These are phyloP conservation scores for Pythium utonaiense DNA, from an alignment of 352 stramenopile genomes.

Conservation along the genomic window DNA sequence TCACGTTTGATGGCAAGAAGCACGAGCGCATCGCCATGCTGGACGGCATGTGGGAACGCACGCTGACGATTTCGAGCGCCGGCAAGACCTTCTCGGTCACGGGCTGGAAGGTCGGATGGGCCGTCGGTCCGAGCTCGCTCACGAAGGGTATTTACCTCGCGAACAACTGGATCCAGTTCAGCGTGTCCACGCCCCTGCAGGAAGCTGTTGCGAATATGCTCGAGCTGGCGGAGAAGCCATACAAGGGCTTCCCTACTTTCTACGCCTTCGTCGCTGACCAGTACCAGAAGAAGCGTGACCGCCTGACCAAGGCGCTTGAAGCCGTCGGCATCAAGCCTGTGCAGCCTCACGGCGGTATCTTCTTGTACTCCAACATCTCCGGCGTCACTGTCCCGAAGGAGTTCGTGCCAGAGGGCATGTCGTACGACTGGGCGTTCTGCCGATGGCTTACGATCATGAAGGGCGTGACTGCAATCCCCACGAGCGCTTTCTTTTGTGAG, in stretches of 20 bases:
- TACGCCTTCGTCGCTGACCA: conserved; percentile 74
- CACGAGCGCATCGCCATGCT: conserved; percentile 73
- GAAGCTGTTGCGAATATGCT: conserved; percentile 82
- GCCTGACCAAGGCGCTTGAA: conserved; percentile 42
- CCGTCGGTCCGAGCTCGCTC: conserved; percentile 73
- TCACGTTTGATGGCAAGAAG: conserved; percentile 82
- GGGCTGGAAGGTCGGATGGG: conserved; percentile 93
- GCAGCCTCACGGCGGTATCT: conserved; percentile 64
- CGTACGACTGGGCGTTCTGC: conserved; percentile 90
- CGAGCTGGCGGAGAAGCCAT: conserved; percentile 55
- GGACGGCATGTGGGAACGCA: conserved; percentile 83
- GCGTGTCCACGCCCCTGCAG: conserved; percentile 82
- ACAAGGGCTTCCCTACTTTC: conserved; percentile 72
- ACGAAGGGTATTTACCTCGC: conserved; percentile 72
- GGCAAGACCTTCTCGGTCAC: conserved; percentile 93
- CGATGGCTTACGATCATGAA: conserved; percentile 90
- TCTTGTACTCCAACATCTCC: conserved; percentile 83
- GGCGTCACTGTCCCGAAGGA: conserved; percentile 46
- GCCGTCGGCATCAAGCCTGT: conserved; percentile 64
- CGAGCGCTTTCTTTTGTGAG: conserved; percentile 88
- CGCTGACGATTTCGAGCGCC: conserved; percentile 87
- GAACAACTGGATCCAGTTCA: conserved; percentile 89
- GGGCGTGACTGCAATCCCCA: conserved; percentile 91
- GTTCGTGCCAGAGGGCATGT: conserved; percentile 48
- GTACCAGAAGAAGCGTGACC: conserved; percentile 75